Base-by-base conservation (phyloP, 2,329 filamentous ascomycete genomes). In the Fulvia fulva region DNA sequence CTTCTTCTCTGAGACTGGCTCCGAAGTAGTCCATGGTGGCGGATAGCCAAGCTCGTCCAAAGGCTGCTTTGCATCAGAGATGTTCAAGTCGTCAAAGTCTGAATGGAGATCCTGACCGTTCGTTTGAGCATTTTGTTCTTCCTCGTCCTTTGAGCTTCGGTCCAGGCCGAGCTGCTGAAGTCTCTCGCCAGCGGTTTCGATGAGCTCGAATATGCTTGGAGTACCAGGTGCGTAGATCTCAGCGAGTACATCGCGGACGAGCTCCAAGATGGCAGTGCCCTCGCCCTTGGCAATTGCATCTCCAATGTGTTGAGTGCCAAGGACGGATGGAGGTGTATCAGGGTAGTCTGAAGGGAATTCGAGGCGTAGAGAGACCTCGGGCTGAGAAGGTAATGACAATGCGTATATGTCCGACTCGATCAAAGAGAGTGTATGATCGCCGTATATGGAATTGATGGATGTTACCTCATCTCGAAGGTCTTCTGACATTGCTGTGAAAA, bases 121-220 rank as follows among this genome's bases (percentile, higher is more conserved):
- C 62, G 57, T 55, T 64, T 69, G 57, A 68, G 65, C 52, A 70
- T 57, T 53, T 66, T 69, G 65, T 68, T 67, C 61, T 59, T 67
- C 63, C 62, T 66, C 44, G 55, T 62, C 53, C 64, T 60, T 64
- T 59, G 63, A 47, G 61, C 63, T 59, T 23, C 43, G 32, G 41
- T 67, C 64, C 50, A 66, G 52, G 63, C 68, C 65, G 65, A 70
- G 63, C 57, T 70, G 64, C 63, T 71, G 63, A 72, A 74, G 68
- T 51, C 65, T 71, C 65, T 66, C 59, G 11, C 54, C 61, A 41
- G 70, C 57, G 55, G 74, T 83, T 65, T 96, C 92, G 37, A 97
- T 81, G n/a, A 95, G 82, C 71, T 97, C 93, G 68, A 92, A 99
- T 2, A 99, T 77, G 68, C 92, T 97, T 22, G 96, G 91, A 53